Evolutionary conservation across 2,329 filamentous ascomycete genomes (phyloP), one percentile per base, ranked within the genome.

Genomic region (Fusarium floridanum): DNA sequence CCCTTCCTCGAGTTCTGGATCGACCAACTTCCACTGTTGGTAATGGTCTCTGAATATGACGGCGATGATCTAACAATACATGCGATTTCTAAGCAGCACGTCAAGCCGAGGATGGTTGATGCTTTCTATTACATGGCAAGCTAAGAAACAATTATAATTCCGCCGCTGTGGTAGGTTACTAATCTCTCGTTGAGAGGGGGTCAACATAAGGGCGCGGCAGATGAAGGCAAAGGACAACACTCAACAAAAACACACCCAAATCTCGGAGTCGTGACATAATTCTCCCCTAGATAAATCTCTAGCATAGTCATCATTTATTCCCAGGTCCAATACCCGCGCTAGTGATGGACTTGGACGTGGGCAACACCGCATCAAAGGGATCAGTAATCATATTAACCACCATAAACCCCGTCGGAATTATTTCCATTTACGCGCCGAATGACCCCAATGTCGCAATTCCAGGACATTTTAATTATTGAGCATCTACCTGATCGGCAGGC

Each of bases 261-360:
- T 14, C 48, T 68, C 67, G 27, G 9, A 34, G 1, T 29, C 12
- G 17, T 41, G 32, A 57, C 17, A 34, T 22, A 29, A 8, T 34
- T n/a, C 7, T 22, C 5, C 20, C 32, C 9, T 6, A 12, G n/a
- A 7, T 3, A 16, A 50, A 32, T 32, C 10, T 22, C 11, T 24
- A 43, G 48, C 39, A 17, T 17, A 59, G 27, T 71, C 60, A 74
- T 74, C 71, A 74, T 71, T 74, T 68, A 68, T 74, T 61, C 34
- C 34, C 9, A 62, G 43, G 39, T 39, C 32, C 34, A 41, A 20
- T 22, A 16, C 14, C 24, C 53, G 34, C 39, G 24, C 50, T 41
- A 59, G 24, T 4, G 12, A 55, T 22, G 22, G 27, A n/a, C 27
- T 8, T 17, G 6, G 14, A 16, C 22, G 24, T 34, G 22, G 27